phyloP scores from a whole-genome alignment of 306 rosid species.

The Trifolium subterraneum region DNA sequence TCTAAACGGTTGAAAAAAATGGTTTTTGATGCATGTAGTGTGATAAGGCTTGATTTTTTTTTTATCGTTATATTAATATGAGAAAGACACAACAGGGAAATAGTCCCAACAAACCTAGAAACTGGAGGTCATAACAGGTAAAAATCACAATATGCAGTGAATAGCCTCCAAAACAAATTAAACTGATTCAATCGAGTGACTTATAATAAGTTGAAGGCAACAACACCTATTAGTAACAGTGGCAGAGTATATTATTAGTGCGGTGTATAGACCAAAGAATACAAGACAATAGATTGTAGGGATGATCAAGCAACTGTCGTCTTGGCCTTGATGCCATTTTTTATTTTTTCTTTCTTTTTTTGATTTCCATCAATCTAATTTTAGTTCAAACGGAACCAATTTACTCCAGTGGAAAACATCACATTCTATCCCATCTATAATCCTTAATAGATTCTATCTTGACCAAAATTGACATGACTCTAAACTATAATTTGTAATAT shows the following conservation, averaged over 20 bases:
- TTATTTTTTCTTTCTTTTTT: not conserved
- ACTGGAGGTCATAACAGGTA: not conserved
- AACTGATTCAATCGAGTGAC: not conserved
- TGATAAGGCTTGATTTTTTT: conserved; percentile 1
- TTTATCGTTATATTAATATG: conserved; percentile 23
- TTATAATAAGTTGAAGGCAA: conserved; percentile 20
- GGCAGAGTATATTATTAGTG: not conserved
- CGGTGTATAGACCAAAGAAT: conserved; percentile 19
- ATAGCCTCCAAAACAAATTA: conserved; percentile 17
- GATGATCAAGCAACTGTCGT: conserved; percentile 20
- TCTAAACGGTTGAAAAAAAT: conserved; percentile 5
- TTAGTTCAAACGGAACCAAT: conserved; percentile 25
- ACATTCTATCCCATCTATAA: conserved; percentile 5
- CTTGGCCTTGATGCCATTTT: conserved; percentile 15
- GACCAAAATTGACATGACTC: conserved; percentile 10
- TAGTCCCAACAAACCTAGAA: not conserved
- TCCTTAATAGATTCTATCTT: conserved; percentile 1
- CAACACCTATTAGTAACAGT: not conserved
- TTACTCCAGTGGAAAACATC: conserved; percentile 14
- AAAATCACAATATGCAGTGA: conserved; percentile 12
- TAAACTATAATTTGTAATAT: conserved; percentile 16
- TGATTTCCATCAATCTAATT: conserved; percentile 8
- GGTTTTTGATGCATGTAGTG: conserved; percentile 4
- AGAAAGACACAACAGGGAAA: conserved; percentile 18
- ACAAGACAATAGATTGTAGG: conserved; percentile 9